Conservation (phyloP, 306 rosid genomes). For the Citrullus colocynthis region DNA sequence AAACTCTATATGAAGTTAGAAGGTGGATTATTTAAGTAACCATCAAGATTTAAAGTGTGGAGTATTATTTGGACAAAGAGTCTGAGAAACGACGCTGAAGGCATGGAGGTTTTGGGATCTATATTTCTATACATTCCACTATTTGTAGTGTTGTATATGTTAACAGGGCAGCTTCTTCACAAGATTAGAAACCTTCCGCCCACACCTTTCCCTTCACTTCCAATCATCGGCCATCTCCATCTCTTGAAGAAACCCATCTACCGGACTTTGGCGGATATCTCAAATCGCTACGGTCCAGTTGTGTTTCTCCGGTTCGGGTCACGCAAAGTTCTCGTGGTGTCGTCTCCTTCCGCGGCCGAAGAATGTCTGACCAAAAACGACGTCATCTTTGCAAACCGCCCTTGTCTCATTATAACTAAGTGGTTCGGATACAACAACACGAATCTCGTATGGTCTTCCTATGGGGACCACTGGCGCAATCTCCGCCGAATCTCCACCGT, state of each 20-base stretch:
- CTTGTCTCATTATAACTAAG: conserved; percentile 20
- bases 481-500: conserved; percentile 27
- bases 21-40: too few species aligned
- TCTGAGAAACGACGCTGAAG: too few species aligned
- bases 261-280: conserved; percentile 11
- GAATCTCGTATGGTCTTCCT: conserved; percentile 27
- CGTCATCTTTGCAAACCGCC: conserved; percentile 25
- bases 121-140: background rate
- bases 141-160: background rate
- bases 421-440: conserved; percentile 25
- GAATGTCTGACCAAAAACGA: conserved; percentile 25
- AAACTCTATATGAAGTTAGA: too few species aligned
- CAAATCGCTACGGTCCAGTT: conserved; percentile 22
- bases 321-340: conserved; percentile 22
- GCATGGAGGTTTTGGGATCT: background rate
- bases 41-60: too few species aligned
- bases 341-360: conserved; percentile 23
- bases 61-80: background rate
- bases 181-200: conserved; percentile 17
- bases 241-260: conserved; percentile 27
- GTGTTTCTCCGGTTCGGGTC: conserved; percentile 18
- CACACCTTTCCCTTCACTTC: conserved; percentile 17
- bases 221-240: conserved; percentile 29
- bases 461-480: conserved; percentile 29
- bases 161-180: background rate